phyloP scores from a whole-genome alignment of 2,329 filamentous ascomycete genomes.

The Lachnellula subtilissima region DNA sequence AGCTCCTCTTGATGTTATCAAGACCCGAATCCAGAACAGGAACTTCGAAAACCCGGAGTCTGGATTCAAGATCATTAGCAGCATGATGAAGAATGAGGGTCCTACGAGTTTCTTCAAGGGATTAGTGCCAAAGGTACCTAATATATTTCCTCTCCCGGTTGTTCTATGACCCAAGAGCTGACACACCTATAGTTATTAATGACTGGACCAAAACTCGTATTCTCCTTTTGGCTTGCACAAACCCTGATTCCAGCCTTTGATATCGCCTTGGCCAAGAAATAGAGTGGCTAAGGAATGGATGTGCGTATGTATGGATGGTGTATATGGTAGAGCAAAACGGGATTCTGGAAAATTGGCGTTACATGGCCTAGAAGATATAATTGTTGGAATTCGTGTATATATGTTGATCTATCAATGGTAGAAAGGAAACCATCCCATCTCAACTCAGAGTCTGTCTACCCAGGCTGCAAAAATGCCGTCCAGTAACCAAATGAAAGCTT shows the following conservation, averaged over 20 bases:
- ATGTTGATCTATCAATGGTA: neutral
- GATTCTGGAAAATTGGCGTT: conserved; percentile 5
- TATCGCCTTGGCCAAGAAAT: conserved; percentile 38
- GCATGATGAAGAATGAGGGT: conserved; percentile 92
- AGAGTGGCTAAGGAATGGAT: conserved; percentile 2
- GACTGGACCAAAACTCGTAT: conserved; percentile 98
- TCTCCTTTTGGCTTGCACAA: conserved; percentile 99
- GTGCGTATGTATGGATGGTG: conserved; percentile 6
- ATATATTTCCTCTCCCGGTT: conserved; percentile 16
- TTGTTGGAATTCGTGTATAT: conserved; percentile 2
- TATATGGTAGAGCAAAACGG: conserved; percentile 9
- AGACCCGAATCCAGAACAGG: conserved; percentile 95
- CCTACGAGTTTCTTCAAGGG: conserved; percentile 93
- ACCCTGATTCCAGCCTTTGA: conserved; percentile 93
- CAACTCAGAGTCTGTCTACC: conserved; percentile 1
- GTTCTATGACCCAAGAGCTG: neutral
- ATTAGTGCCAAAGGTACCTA: conserved; percentile 72
- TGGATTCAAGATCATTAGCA: conserved; percentile 83
- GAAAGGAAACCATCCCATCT: conserved; percentile 2
- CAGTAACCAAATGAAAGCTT: too few species aligned
- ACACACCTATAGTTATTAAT: conserved; percentile 67
- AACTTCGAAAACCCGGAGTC: conserved; percentile 98
- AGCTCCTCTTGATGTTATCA: conserved; percentile 95
- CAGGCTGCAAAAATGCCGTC: neutral
- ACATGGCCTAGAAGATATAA: conserved; percentile 2